phyloP scores from a whole-genome alignment of 2,329 filamentous ascomycete species.

The Aspergillus luchuensis region DNA sequence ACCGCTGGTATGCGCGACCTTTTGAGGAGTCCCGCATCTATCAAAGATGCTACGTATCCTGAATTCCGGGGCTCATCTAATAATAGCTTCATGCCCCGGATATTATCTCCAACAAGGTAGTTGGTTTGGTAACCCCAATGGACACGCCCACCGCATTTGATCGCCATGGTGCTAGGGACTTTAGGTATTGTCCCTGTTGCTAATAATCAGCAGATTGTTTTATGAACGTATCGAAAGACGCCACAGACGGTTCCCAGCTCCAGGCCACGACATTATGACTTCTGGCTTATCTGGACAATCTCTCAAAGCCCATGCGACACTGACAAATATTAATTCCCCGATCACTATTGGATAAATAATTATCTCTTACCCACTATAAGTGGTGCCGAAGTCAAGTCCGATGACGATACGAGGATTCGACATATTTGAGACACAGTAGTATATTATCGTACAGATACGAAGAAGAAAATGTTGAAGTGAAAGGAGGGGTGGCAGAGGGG shows the following conservation, averaged over 20 bases:
- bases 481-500: neutral
- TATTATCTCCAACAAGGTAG: conserved; percentile 21
- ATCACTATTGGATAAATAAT: neutral
- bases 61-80: conserved; percentile 19
- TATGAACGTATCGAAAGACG: neutral
- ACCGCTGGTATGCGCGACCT: conserved; percentile 2
- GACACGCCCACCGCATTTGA: conserved; percentile 13
- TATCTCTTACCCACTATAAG: conserved; percentile 30
- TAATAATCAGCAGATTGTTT: neutral
- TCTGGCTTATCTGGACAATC: conserved; percentile 19
- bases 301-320: conserved; percentile 25
- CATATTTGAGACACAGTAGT: neutral
- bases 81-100: conserved; percentile 28
- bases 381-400: conserved; percentile 35
- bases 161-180: conserved; percentile 21
- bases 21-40: neutral
- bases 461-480: neutral
- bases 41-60: conserved; percentile 8
- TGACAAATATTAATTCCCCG: neutral
- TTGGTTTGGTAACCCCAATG: conserved; percentile 30
- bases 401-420: conserved; percentile 21
- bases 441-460: neutral
- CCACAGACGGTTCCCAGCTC: conserved; percentile 25
- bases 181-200: conserved; percentile 23
- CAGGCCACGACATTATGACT: conserved; percentile 29